Evolutionary conservation across 2,329 filamentous ascomycete genomes (phyloP), one percentile per base, ranked within the genome.

Genomic region (Phialophora chinensis): DNA sequence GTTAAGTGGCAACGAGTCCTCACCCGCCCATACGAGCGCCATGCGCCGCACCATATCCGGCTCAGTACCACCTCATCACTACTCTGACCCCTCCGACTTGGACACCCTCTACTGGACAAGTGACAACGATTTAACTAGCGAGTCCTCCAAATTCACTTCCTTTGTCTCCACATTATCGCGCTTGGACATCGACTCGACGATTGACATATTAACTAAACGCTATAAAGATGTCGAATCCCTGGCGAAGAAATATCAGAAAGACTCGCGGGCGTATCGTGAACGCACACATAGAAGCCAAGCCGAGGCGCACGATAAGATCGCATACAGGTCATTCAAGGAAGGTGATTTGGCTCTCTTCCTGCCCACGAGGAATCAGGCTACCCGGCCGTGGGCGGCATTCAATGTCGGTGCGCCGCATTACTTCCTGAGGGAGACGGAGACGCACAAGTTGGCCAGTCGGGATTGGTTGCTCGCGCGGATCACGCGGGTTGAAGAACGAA

Each of bases 401-500:
- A 99, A 99, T 74, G 91, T 99, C 35, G 94, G 93, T 1, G 96
- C 94, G 67, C 95, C 95, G 8, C 95, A 99, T 77, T 98, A 95
- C 80, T 99, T 99, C 81, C 84, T 99, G 2, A 91, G 93, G 42
- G 95, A 99, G 78, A 91, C 96, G 76, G 94, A 98, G 73, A 86
- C 85, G 0, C 96, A 99, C 78, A 90, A 92, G 67, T 83, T 99
- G 5, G 88, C 90, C 33, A 89, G 88, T 56, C 87, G 94, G 42
- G 95, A 99, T 76, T 99, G 95, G 93, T 87, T 99, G n/a, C 89
- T 99, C 7, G 95, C 95, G 8, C 89, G 95, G 17, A 98, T 99
- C 66, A 89, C 89, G 12, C 92, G 92, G 70, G 88, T 98, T 25
- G 92, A 98, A 80, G 92, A 97, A 77, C 90, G 93, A 3, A 90